A percentile compares a stretch with the other conserved stretches of the same genome.
These are phyloP conservation scores for Leishmania aethiopica DNA, from an alignment of 208 protist genomes.

Conservation along the genomic window DNA sequence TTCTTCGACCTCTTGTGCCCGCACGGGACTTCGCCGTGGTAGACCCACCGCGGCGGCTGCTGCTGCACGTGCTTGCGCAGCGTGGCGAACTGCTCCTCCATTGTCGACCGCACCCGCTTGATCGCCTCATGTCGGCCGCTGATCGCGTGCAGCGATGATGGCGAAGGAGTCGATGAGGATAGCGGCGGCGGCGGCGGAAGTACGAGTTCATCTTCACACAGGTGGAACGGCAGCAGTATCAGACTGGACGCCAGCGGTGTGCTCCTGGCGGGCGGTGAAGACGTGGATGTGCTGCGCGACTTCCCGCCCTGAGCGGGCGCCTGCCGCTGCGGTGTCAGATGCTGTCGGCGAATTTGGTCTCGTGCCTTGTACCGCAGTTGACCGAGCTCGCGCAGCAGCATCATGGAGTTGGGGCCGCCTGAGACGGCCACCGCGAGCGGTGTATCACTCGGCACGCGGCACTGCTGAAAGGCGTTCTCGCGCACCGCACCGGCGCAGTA, in stretches of 20 bases:
- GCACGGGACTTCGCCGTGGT: conserved; percentile 15
- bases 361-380: conserved; percentile 36
- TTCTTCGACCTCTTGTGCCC: conserved; percentile 2
- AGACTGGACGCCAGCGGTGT: conserved; percentile 28
- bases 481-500: conserved; percentile 61
- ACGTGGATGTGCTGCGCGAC: not conserved
- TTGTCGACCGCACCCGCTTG: conserved; percentile 19
- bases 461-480: conserved; percentile 63
- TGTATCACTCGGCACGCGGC: conserved; percentile 53
- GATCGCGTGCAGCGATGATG: not conserved
- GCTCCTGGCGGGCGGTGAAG: not conserved
- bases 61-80: conserved; percentile 41
- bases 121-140: conserved; percentile 11
- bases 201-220: conserved; percentile 71
- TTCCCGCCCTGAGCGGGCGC: not conserved
- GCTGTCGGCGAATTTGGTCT: conserved; percentile 2
- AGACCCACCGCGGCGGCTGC: conserved; percentile 41
- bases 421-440: conserved; percentile 77
- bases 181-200: conserved; percentile 24
- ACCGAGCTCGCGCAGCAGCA: conserved; percentile 69
- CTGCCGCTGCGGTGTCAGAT: not conserved
- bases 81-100: conserved; percentile 47
- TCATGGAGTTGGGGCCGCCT: conserved; percentile 69
- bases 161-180: not conserved
- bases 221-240: conserved; percentile 61